Conservation (phyloP, 805 yeast species). For the Candida khao-thaluensis region DNA sequence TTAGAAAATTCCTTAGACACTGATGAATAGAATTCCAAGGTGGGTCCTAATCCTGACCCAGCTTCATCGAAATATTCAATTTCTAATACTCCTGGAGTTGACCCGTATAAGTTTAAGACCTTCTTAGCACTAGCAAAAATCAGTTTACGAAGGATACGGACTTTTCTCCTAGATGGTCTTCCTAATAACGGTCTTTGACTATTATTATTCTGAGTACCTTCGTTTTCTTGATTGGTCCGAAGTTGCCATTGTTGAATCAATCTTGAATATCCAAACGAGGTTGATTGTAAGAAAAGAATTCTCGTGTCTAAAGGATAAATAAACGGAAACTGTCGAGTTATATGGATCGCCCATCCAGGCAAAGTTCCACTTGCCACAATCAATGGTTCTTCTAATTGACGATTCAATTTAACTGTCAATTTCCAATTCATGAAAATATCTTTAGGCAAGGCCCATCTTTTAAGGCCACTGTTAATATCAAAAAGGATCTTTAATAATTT, state of each 20-base stretch:
- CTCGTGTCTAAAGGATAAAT: slow-evolving; percentile 83
- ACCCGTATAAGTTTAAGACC: slow-evolving; percentile 71
- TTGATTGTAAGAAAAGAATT: slow-evolving; percentile 72
- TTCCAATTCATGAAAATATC: slow-evolving; percentile 67
- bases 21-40: slow-evolving; percentile 84
- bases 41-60: slow-evolving; percentile 97
- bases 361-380: slow-evolving; percentile 82
- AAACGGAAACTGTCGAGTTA: slow-evolving; percentile 77
- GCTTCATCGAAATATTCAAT: slow-evolving; percentile 87
- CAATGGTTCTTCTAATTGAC: slow-evolving; percentile 87
- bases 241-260: slow-evolving; percentile 75
- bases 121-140: slow-evolving; percentile 76
- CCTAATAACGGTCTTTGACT: slow-evolving; percentile 55
- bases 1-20: slow-evolving; percentile 74
- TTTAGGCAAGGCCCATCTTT: slow-evolving; percentile 1
- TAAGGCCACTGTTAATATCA: slow-evolving; percentile 31
- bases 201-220: slow-evolving; percentile 9
- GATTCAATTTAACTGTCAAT: slow-evolving; percentile 76
- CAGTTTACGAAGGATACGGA: slow-evolving; percentile 68
- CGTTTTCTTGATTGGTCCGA: slow-evolving; percentile 36
- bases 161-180: slow-evolving; percentile 73
- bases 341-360: slow-evolving; percentile 78
- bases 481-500: slow-evolving; percentile 49
- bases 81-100: slow-evolving; percentile 78
- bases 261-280: slow-evolving; percentile 89